Base-by-base conservation (phyloP, 2,329 filamentous ascomycete species). In the Rhynchosporium agropyri region DNA sequence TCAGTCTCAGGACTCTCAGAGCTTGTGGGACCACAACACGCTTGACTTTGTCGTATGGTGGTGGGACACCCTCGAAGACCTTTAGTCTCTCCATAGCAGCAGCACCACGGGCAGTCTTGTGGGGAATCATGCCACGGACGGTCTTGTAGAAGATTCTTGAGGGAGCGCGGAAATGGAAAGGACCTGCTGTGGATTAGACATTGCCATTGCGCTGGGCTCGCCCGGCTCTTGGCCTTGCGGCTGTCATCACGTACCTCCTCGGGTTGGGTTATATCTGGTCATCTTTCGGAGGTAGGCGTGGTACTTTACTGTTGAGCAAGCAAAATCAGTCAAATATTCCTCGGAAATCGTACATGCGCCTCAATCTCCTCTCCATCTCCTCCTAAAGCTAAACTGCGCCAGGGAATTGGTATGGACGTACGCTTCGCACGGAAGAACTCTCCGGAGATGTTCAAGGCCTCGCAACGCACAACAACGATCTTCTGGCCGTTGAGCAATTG, bases 71-170 rank as follows among this genome's bases (percentile, higher is more conserved):
- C 90, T 99, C 95, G 81, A 98, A 99, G 80, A 96, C 92, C 92
- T 99, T 99, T 74, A 99, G 91, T 82, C 95, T 90, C 88, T 98
- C 93, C 79, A 99, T 82, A 75, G 95, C 95, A 76, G 94, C 94
- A 76, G 92, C 90, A 83, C 95, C 95, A 79, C 95, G 94, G 80
- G 95, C 88, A 74, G 95, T 99, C 91, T 99, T 99, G 92, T 99
- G 95, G 78, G 95, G 95, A 74, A 99, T 96, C 95, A 99, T 99
- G 81, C 95, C 95, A 81, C 95, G 94, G 83, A 99, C 92, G 79
- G 95, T 92, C 90, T 97, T 97, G 91, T 97, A 99, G 90, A 99
- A 97, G 86, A 99, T 97, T 83, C 96, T 91, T 77, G 93, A 96
- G 70, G 95, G 95, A 76, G 94, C 92, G 80, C 95, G 95, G 92